phyloP scores from a whole-genome alignment of 2,329 filamentous ascomycete genomes.

The Calonectria multiphialidica region DNA sequence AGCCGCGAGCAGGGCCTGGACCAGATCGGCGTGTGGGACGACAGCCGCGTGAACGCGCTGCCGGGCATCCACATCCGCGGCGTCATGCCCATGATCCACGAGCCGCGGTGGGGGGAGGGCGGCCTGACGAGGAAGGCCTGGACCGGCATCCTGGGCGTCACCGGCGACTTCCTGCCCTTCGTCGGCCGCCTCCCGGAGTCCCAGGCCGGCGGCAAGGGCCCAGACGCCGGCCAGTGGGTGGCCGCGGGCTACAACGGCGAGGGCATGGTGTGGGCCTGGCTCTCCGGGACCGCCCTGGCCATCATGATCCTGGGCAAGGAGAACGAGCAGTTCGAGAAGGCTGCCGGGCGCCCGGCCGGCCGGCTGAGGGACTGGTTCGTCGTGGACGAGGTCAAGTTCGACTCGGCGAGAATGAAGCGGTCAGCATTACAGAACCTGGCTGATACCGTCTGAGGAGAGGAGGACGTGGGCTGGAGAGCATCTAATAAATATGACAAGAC shows the following conservation, averaged over 20 bases:
- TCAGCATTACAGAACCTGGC: conserved; percentile 52
- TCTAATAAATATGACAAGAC: too few species aligned
- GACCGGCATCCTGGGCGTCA: conserved; percentile 63
- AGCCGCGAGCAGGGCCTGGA: conserved; percentile 56
- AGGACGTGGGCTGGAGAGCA: too few species aligned
- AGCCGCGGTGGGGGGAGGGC: conserved; percentile 50
- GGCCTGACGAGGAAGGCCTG: conserved; percentile 55
- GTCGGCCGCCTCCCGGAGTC: conserved; percentile 58
- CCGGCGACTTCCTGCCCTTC: conserved; percentile 62
- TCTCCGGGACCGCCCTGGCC: conserved; percentile 60
- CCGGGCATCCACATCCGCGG: conserved; percentile 55
- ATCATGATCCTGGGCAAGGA: conserved; percentile 59
- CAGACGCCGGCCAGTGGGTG: conserved; percentile 60
- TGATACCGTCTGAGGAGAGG: background rate
- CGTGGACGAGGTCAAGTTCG: conserved; percentile 47
- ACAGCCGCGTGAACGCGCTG: conserved; percentile 55
- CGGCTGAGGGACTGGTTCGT: conserved; percentile 57
- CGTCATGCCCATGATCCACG: conserved; percentile 57
- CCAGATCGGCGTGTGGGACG: conserved; percentile 61
- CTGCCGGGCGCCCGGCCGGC: conserved; percentile 51
- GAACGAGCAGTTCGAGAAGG: conserved; percentile 41
- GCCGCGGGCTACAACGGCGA: conserved; percentile 64
- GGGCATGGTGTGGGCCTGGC: conserved; percentile 67
- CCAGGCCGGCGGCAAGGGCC: conserved; percentile 10
- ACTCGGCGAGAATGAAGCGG: conserved; percentile 49